Conservation (phyloP, 208 protist genomes). For the Naegleria gruberi region DNA sequence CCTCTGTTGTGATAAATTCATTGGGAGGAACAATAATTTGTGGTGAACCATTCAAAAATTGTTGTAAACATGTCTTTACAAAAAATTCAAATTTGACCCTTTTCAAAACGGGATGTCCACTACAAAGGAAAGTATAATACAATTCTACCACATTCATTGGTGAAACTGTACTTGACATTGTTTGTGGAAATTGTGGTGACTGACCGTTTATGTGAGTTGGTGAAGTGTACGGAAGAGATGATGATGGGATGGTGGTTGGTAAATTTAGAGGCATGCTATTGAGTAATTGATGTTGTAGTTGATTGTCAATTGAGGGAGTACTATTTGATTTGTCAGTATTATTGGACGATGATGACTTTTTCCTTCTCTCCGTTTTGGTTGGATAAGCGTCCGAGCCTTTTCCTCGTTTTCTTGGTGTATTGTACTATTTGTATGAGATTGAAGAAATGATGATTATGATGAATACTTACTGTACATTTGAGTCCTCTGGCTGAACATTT, state of each 20-base stretch:
- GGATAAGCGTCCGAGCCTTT: background rate
- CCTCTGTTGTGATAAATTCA: background rate
- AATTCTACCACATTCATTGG: background rate
- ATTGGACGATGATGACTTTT: background rate
- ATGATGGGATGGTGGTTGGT: background rate
- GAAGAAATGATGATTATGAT: background rate
- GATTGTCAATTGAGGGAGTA: too few species aligned
- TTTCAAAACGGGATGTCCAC: background rate
- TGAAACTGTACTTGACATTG: background rate
- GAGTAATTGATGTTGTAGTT: background rate
- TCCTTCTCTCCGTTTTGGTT: background rate
- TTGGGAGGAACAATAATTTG: background rate
- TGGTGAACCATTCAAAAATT: background rate
- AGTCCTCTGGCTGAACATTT: background rate
- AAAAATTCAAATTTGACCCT: background rate
- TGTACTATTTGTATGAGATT: background rate
- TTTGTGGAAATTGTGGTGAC: background rate
- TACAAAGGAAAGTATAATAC: background rate
- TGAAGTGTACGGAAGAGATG: too few species aligned
- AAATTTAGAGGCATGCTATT: background rate
- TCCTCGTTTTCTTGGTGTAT: background rate
- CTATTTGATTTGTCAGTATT: background rate
- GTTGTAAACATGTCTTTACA: background rate
- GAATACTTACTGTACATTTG: background rate
- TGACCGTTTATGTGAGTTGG: too few species aligned